These are phyloP conservation scores for Eutrema japonicum DNA, from an alignment of 345 rosid species.

Conservation along the genomic window DNA sequence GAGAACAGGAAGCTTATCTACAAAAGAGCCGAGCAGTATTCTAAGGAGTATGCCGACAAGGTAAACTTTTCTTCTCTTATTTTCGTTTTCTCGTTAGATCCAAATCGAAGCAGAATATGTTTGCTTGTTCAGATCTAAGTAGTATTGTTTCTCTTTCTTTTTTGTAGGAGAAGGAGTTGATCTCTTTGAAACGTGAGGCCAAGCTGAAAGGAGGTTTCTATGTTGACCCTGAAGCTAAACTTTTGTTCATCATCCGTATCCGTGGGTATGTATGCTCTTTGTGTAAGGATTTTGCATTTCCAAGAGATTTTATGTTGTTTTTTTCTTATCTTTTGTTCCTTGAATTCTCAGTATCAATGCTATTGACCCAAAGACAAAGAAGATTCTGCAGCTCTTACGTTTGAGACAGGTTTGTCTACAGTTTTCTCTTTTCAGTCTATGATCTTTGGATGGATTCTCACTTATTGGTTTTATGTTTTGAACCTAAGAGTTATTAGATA, in stretches of 20 bases:
- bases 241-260: conserved; percentile 75
- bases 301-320: neutral
- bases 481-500: neutral
- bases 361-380: conserved; percentile 80
- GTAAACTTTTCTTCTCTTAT: conserved; percentile 34
- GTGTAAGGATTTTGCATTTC: neutral
- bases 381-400: conserved; percentile 92
- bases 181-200: conserved; percentile 77
- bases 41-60: conserved; percentile 62
- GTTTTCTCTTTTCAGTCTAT: neutral
- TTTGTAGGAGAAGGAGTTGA: conserved; percentile 64
- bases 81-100: neutral
- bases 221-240: conserved; percentile 90
- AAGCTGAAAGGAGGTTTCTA: conserved; percentile 88
- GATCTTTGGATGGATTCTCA: neutral
- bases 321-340: neutral
- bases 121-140: neutral
- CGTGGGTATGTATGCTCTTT: conserved; percentile 57
- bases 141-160: neutral
- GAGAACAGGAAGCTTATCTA: conserved; percentile 64
- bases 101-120: neutral
- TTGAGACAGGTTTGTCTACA: conserved; percentile 70
- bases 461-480: neutral
- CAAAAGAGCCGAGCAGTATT: conserved; percentile 61
- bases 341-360: conserved; percentile 72